Evolutionary conservation across 345 rosid species (phyloP).

Genomic region (Odontarrhena argentea): DNA sequence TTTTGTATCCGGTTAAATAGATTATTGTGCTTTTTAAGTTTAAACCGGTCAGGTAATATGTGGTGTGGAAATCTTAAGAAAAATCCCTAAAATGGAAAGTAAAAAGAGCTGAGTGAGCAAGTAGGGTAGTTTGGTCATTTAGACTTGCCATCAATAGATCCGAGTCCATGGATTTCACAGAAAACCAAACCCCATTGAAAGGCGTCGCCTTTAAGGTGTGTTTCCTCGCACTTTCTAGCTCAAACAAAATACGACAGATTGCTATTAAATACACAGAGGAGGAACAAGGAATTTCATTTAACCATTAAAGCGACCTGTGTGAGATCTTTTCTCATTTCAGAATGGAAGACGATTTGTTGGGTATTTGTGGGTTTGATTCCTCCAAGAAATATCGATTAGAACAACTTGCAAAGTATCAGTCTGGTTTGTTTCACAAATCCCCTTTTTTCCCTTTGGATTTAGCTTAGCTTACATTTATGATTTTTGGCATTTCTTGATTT

Average conservation of each 20-base stretch:
- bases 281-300: background rate
- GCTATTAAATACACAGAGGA: conserved; percentile 20
- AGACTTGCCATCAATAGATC: conserved; percentile 3
- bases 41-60: no score
- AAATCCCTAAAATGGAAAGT: background rate
- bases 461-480: background rate
- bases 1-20: no score
- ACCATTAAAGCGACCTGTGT: background rate
- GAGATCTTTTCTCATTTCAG: background rate
- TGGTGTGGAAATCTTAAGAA: no score
- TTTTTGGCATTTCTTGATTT: background rate
- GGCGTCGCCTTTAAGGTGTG: conserved; percentile 21
- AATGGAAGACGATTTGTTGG: conserved; percentile 32
- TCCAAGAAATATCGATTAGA: conserved; percentile 32
- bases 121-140: conserved; percentile 25
- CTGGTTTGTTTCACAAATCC: conserved; percentile 34
- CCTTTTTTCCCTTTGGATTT: background rate
- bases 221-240: conserved; percentile 38
- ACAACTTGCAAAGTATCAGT: conserved; percentile 31
- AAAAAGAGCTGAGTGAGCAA: background rate
- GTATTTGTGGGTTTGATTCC: conserved; percentile 33
- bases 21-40: no score
- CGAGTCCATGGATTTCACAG: conserved; percentile 26
- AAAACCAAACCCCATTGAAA: conserved; percentile 1
- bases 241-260: conserved; percentile 24